A percentile compares a stretch with the other conserved stretches of the same genome.
These are phyloP conservation scores for Russula olivacea DNA, from an alignment of 768 basidiomycete genomes.

Conservation along the genomic window DNA sequence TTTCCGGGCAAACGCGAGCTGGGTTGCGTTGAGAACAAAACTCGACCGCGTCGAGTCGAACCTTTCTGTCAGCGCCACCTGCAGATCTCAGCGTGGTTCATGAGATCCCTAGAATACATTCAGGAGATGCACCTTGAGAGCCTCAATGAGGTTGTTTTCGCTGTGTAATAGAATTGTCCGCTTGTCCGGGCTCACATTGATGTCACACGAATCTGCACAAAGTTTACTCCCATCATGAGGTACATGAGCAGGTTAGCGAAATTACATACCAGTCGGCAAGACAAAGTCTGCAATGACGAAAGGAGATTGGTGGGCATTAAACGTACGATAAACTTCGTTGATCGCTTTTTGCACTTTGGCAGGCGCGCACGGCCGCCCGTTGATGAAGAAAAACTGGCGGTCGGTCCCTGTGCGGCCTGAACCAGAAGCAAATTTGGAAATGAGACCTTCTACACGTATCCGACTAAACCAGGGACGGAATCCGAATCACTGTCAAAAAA, in stretches of 20 bases:
- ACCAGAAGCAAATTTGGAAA: conserved; percentile 75
- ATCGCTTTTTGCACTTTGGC: conserved; percentile 80
- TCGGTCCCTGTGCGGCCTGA: conserved; percentile 75
- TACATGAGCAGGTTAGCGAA: not conserved
- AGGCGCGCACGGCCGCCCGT: conserved; percentile 81
- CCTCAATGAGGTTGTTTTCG: conserved; percentile 70
- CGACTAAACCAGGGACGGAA: conserved; percentile 26
- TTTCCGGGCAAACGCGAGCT: conserved; percentile 11
- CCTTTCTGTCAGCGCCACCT: conserved; percentile 17
- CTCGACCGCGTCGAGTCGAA: conserved; percentile 22
- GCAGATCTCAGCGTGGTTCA: not conserved
- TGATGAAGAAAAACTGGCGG: conserved; percentile 89
- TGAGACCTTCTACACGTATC: conserved; percentile 65
- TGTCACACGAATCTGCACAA: conserved; percentile 65
- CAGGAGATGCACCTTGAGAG: conserved; percentile 56
- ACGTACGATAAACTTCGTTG: conserved; percentile 88
- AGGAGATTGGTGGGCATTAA: conserved; percentile 69
- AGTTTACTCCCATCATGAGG: not conserved
- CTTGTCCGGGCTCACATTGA: conserved; percentile 96
- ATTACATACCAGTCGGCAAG: conserved; percentile 63
- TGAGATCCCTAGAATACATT: not conserved
- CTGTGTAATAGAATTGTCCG: conserved; percentile 89
- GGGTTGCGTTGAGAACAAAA: conserved; percentile 23
- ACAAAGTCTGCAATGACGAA: conserved; percentile 80
- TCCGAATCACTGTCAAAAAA: conserved; percentile 6